Conservation (phyloP, 2,329 filamentous ascomycete genomes). For the Dryadomyces sulphureus region DNA sequence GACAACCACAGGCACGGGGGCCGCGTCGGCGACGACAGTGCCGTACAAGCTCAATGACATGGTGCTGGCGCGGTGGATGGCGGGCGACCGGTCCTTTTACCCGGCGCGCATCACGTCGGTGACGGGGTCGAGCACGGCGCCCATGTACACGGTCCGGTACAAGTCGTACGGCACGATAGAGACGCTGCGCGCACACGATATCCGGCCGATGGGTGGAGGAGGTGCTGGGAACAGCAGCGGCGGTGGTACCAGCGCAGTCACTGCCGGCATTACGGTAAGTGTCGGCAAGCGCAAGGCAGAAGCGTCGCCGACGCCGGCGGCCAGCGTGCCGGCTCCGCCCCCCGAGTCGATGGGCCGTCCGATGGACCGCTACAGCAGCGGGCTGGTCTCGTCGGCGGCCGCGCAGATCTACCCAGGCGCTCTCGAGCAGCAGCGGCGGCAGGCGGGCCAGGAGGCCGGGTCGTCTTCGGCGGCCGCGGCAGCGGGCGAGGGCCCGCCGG, state of each 20-base stretch:
- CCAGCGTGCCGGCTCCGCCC: constrained; percentile 21
- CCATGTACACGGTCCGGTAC: constrained; percentile 91
- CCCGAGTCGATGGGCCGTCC: constrained; percentile 1
- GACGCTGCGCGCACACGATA: constrained; percentile 67
- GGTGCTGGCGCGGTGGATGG: constrained; percentile 80
- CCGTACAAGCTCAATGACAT: constrained; percentile 78
- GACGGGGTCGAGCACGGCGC: constrained; percentile 78
- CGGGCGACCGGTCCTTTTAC: constrained; percentile 82
- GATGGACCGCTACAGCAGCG: constrained; percentile 19
- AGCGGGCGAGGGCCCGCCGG: constrained; percentile 56
- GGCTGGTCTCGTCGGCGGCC: constrained; percentile 39
- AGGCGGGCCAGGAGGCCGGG: background rate
- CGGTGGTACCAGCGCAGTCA: background rate
- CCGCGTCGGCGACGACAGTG: constrained; percentile 22
- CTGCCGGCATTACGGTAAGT: constrained; percentile 24
- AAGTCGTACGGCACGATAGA: constrained; percentile 80
- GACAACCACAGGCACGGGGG: constrained; percentile 51
- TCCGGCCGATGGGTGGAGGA: constrained; percentile 48
- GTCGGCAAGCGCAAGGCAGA: constrained; percentile 50
- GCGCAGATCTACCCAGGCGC: constrained; percentile 43
- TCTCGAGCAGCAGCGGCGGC: constrained; percentile 35
- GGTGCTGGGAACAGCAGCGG: background rate
- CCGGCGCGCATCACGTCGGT: constrained; percentile 85
- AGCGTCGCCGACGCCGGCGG: constrained; percentile 16
- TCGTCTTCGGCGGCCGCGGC: constrained; percentile 38